Conservation (phyloP, 2,329 filamentous ascomycete species). For the Verticillium dahliae region DNA sequence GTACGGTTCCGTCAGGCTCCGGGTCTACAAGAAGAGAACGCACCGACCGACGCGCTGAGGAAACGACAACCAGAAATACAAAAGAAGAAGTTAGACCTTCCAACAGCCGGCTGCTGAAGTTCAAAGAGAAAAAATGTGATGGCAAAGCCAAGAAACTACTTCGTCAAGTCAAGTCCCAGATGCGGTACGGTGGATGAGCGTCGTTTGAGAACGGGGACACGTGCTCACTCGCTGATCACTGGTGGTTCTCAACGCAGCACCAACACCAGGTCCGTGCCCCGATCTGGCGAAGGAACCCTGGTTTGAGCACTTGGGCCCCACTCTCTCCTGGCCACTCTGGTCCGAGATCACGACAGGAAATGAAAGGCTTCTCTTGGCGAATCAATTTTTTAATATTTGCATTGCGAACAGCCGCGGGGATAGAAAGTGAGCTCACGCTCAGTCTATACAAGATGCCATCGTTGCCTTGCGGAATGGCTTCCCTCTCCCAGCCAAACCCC, state of each 20-base stretch:
- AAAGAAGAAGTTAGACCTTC: not conserved
- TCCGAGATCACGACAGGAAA: not conserved
- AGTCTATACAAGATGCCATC: conserved; percentile 12
- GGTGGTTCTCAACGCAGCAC: not conserved
- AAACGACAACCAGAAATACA: not conserved
- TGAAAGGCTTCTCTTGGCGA: not conserved
- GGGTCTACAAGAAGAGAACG: not conserved
- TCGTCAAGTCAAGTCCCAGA: not conserved
- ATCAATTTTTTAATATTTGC: not conserved
- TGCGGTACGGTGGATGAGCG: not conserved
- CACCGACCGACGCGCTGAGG: not conserved
- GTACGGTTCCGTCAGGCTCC: not conserved
- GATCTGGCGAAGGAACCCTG: not conserved
- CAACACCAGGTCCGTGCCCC: not conserved
- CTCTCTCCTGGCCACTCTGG: not conserved
- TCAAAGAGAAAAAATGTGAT: not conserved
- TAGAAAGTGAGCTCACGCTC: conserved; percentile 5
- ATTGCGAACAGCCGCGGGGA: conserved; percentile 2
- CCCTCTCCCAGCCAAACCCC: conserved; percentile 4
- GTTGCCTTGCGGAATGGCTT: conserved; percentile 12
- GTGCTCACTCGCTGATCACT: not conserved
- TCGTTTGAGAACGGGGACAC: conserved; percentile 1
- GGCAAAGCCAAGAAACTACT: not conserved
- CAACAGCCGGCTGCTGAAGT: conserved; percentile 12
- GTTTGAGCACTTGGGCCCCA: not conserved